phyloP scores from a whole-genome alignment of 352 stramenopile genomes.

The Elongisporangium prolatum region DNA sequence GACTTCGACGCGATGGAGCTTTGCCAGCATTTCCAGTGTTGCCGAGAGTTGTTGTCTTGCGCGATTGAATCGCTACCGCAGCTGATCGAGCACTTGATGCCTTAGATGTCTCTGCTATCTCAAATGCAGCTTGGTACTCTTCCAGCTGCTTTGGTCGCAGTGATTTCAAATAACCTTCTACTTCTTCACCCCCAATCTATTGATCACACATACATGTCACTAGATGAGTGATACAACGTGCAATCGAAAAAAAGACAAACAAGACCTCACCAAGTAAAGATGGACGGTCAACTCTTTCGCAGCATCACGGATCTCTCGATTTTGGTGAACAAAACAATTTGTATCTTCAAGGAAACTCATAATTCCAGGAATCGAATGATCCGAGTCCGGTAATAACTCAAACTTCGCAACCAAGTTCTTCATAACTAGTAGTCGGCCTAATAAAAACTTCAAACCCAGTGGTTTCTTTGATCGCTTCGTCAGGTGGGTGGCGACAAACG shows the following conservation, averaged over 20 bases:
- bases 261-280: conserved; percentile 45
- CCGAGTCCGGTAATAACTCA: conserved; percentile 36
- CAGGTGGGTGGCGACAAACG: conserved; percentile 54
- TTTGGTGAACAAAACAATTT: conserved; percentile 85
- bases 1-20: conserved; percentile 5
- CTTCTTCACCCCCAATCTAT: conserved; percentile 45
- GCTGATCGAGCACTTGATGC: conserved; percentile 14
- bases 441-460: conserved; percentile 64
- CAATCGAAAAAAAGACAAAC: not conserved
- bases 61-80: conserved; percentile 5
- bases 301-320: conserved; percentile 82
- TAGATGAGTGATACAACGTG: not conserved
- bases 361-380: conserved; percentile 54
- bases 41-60: not conserved
- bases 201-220: not conserved
- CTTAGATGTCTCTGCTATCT: conserved; percentile 46
- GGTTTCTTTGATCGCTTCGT: conserved; percentile 74
- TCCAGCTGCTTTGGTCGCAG: conserved; percentile 88
- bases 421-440: conserved; percentile 53
- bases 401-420: conserved; percentile 57
- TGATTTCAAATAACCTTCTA: conserved; percentile 75
- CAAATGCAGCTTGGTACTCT: conserved; percentile 89
- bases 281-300: conserved; percentile 85
- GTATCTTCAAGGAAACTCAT: conserved; percentile 81
- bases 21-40: not conserved